Evolutionary conservation across 116 monocot genomes (phyloP).

Genomic region (Papilionanthe hybrid): DNA sequence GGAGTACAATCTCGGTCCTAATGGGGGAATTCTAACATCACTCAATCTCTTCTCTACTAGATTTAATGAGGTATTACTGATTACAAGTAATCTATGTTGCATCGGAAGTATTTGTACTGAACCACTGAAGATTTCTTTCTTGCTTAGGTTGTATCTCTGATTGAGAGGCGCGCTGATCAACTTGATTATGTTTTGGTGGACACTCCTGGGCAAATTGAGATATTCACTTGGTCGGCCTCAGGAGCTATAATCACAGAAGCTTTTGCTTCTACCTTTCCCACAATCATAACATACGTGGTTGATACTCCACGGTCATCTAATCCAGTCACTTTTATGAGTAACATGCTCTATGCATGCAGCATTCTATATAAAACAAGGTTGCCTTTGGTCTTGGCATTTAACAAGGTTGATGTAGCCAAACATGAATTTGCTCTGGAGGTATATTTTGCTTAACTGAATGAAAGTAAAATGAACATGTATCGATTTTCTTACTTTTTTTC

Average conservation of each 20-base stretch:
- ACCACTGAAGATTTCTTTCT: background rate
- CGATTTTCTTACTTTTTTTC: background rate
- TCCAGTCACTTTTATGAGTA: conserved; percentile 97
- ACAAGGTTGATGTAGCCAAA: conserved; percentile 91
- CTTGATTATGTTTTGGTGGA: conserved; percentile 95
- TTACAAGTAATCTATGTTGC: background rate
- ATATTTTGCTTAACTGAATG: conserved; percentile 1
- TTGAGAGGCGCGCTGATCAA: conserved; percentile 80
- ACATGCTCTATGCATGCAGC: conserved; percentile 98
- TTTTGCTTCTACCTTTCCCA: conserved; percentile 96
- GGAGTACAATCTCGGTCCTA: conserved; percentile 90
- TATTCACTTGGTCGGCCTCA: conserved; percentile 97
- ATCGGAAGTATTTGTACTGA: background rate
- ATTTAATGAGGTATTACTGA: conserved; percentile 55
- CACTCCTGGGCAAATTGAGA: conserved; percentile 97
- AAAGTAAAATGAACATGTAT: background rate
- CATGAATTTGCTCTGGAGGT: conserved; percentile 98
- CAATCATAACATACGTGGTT: conserved; percentile 82
- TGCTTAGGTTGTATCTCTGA: conserved; percentile 72
- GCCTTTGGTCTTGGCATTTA: conserved; percentile 80
- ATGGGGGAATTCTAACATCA: conserved; percentile 92
- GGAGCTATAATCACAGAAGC: conserved; percentile 95
- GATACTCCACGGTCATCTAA: conserved; percentile 84
- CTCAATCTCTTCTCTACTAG: conserved; percentile 64
- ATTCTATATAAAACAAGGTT: conserved; percentile 96